Evolutionary conservation across 768 basidiomycete genomes (phyloP).

Genomic region (Phlegmacium glaucopus): DNA sequence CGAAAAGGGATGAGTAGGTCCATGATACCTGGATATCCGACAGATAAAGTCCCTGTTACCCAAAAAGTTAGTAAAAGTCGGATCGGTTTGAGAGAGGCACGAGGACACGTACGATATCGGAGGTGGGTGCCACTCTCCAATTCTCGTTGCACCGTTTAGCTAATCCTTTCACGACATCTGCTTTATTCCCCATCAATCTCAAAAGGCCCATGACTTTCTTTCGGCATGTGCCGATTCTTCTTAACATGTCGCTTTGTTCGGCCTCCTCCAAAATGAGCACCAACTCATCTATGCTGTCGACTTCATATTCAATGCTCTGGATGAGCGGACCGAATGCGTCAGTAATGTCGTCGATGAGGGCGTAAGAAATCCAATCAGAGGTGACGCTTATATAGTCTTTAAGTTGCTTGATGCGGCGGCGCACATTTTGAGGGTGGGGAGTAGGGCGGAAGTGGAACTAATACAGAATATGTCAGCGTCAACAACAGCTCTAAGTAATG

Average conservation of each 20-base stretch:
- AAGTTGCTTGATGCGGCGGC: conserved; percentile 96
- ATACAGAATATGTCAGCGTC: neutral
- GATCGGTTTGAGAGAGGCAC: neutral
- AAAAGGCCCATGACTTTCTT: conserved; percentile 99
- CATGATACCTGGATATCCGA: conserved; percentile 83
- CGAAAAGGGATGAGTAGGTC: neutral
- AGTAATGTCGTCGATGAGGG: conserved; percentile 98
- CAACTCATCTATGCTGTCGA: conserved; percentile 97
- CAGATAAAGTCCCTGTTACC: conserved; percentile 78
- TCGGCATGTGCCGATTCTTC: conserved; percentile 94
- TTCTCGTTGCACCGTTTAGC: conserved; percentile 99
- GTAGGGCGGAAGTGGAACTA: conserved; percentile 95
- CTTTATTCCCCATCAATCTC: conserved; percentile 98
- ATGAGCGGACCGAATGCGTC: conserved; percentile 99
- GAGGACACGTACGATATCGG: conserved; percentile 73
- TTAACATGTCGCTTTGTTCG: conserved; percentile 97
- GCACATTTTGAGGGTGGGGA: conserved; percentile 96
- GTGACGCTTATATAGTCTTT: conserved; percentile 99
- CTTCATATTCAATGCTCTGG: conserved; percentile 98
- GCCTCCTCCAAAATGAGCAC: conserved; percentile 95
- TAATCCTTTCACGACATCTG: conserved; percentile 97
- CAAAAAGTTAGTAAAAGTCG: neutral
- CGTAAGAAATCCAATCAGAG: conserved; percentile 99
- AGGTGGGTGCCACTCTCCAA: conserved; percentile 97
- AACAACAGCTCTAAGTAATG: neutral